Base-by-base conservation (phyloP, 169 alveolate species). In the Babesia bovis region DNA sequence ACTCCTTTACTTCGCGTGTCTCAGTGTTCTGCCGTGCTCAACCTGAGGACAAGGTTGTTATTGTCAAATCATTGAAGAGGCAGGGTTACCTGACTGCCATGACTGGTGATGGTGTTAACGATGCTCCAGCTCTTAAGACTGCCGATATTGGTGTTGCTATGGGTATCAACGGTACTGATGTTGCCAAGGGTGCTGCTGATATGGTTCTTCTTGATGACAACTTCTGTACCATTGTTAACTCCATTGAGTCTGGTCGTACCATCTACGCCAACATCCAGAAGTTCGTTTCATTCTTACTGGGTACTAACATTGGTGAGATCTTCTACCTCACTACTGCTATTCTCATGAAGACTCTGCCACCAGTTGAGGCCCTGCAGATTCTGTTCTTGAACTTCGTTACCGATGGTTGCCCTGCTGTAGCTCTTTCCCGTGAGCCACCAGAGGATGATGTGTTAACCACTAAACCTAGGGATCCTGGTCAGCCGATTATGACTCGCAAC, bases 141-240 rank as follows among this genome's bases (percentile, higher is more conserved):
- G 85, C 83, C 49, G 97, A 96, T 84, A 96, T 96, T 3, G 98
- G 98, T 28, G 93, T 96, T 66, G 95, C 98, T 45, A 95, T 95
- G 98, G 97, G 97, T 38, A 94, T 94, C 35, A 93, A 96, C 63
- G 96, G 98, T 50, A 93, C 98, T 28, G 95, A 91, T 60, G 94
- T 91, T 59, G 94, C 95, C 26, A 90, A 89, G 66, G 92, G 92
- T 28, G 94, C 95, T 3, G 58, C 93, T 10, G 94, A 92, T 68
- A 85, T 90, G 82, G 93, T 92, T 21, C 86, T 92, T 59, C 77
- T 90, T 47, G 95, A 92, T 72, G 94, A 92, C 71, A 90, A 94
- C 53, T 94, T 94, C 88, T 88, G 92, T 41, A 92, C 97, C 7
- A 92, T 94, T 10, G 96, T 93, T 38, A 89, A 82, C 50, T 95